These are phyloP conservation scores for Debaryomyces prosopidis DNA, from an alignment of 805 yeast genomes.

Conservation along the genomic window DNA sequence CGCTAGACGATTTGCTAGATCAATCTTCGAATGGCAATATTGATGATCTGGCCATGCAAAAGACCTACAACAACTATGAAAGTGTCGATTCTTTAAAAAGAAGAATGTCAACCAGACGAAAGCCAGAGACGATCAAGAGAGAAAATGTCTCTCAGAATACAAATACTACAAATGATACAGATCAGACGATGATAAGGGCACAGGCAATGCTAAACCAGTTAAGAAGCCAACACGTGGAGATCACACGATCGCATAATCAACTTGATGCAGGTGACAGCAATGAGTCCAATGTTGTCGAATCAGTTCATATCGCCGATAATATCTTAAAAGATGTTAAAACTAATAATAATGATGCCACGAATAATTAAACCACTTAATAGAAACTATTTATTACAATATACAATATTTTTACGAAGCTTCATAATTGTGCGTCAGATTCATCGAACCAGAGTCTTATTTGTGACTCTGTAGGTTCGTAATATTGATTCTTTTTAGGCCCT, in stretches of 20 bases:
- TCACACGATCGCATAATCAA: too few species aligned
- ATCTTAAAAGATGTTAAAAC: too few species aligned
- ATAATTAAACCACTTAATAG: too few species aligned
- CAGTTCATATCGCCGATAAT: too few species aligned
- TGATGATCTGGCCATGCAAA: not conserved
- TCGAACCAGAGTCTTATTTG: too few species aligned
- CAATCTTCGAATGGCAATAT: not conserved
- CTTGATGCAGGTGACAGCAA: too few species aligned
- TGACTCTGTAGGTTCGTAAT: too few species aligned
- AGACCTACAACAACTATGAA: conserved; percentile 28
- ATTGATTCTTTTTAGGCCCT: too few species aligned
- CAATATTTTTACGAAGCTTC: too few species aligned
- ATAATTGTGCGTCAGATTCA: too few species aligned
- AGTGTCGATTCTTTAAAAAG: conserved; percentile 39
- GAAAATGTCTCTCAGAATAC: conserved; percentile 1
- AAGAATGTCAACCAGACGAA: conserved; percentile 36
- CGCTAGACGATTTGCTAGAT: conserved; percentile 21
- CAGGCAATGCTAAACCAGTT: conserved; percentile 41
- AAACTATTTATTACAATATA: too few species aligned
- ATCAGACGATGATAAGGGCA: conserved; percentile 36
- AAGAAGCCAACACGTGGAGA: not conserved
- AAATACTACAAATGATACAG: conserved; percentile 13
- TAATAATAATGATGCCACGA: not conserved
- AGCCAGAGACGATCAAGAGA: conserved; percentile 7
- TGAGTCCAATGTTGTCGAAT: too few species aligned